These are phyloP conservation scores for Septoria linicola DNA, from an alignment of 2,329 filamentous ascomycete genomes.

Conservation along the genomic window DNA sequence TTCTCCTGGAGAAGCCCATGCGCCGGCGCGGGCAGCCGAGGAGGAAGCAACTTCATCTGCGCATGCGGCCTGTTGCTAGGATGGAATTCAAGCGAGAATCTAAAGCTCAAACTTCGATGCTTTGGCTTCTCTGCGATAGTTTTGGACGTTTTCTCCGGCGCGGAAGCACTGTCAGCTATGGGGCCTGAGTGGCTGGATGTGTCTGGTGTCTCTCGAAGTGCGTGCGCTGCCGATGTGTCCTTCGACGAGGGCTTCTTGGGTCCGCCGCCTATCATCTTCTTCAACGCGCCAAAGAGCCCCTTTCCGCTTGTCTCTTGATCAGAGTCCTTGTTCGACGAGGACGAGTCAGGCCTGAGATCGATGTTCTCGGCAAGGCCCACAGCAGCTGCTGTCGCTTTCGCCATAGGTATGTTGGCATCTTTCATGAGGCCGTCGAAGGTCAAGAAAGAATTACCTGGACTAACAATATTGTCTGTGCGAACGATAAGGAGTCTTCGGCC, in stretches of 20 bases:
- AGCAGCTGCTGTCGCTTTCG: conserved; percentile 38
- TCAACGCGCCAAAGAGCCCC: conserved; percentile 37
- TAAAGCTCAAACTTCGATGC: conserved; percentile 65
- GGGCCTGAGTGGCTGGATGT: conserved; percentile 13
- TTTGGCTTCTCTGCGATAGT: conserved; percentile 9
- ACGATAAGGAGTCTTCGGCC: conserved; percentile 86
- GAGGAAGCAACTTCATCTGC: conserved; percentile 63
- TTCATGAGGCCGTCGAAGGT: conserved; percentile 63
- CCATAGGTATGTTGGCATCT: conserved; percentile 31
- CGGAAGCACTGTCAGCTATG: conserved; percentile 11
- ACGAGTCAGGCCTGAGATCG: conserved; percentile 32
- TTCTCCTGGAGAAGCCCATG: conserved; percentile 60
- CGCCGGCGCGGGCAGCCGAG: conserved; percentile 68
- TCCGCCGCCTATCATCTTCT: conserved; percentile 36
- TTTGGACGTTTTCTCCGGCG: conserved; percentile 32
- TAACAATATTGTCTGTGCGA: conserved; percentile 67
- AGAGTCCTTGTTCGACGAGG: conserved; percentile 30
- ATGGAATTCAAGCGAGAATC: conserved; percentile 70
- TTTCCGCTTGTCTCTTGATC: conserved; percentile 32
- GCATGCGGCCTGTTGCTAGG: conserved; percentile 56
- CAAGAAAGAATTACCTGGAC: conserved; percentile 56
- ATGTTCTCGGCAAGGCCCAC: conserved; percentile 29
- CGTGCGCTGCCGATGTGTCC: conserved; percentile 26
- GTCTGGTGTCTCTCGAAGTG: conserved; percentile 12
- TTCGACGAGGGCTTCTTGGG: conserved; percentile 28